Percentiles rank a stretch among this genome's conserved stretches.
Conservation (phyloP, 1,284 basidiomycete species). For the Trichosporon coremiiforme region DNA sequence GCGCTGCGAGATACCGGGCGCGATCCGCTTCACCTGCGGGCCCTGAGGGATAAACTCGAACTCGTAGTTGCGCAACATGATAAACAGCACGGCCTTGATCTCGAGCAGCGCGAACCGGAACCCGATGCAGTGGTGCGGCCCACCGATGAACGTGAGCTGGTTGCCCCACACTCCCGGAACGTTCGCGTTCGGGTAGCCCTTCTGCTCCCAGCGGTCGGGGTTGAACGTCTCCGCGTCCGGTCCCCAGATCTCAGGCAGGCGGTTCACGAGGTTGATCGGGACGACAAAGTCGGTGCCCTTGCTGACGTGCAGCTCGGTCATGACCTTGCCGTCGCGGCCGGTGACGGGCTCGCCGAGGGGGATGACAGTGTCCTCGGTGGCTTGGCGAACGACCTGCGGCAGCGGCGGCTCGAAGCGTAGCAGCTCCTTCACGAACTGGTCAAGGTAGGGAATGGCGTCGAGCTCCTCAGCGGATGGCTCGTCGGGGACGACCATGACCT, state of each 20-base stretch:
- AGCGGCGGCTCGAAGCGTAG: slow-evolving; percentile 70
- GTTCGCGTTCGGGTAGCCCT: slow-evolving; percentile 50
- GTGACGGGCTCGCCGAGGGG: slow-evolving; percentile 60
- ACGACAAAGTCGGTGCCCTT: slow-evolving; percentile 52
- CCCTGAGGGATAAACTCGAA: slow-evolving; percentile 16
- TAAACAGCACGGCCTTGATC: slow-evolving; percentile 66
- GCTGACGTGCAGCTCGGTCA: slow-evolving; percentile 45
- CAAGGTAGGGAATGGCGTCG: slow-evolving; percentile 61
- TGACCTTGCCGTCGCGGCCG: slow-evolving; percentile 52
- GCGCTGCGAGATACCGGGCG: slow-evolving; percentile 23
- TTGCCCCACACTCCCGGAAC: slow-evolving; percentile 68
- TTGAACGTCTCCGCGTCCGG: slow-evolving; percentile 68
- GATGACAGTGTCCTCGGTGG: slow-evolving; percentile 63
- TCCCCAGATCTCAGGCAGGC: slow-evolving; percentile 66
- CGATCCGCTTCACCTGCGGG: slow-evolving; percentile 17
- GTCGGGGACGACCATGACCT: slow-evolving; percentile 59
- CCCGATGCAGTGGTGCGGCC: slow-evolving; percentile 70
- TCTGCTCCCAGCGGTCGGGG: slow-evolving; percentile 41
- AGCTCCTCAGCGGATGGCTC: slow-evolving; percentile 54
- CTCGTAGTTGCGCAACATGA: slow-evolving; percentile 37
- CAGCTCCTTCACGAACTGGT: slow-evolving; percentile 68
- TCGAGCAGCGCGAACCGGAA: slow-evolving; percentile 71
- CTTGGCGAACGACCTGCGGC: slow-evolving; percentile 65
- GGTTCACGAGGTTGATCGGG: slow-evolving; percentile 60
- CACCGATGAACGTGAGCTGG: slow-evolving; percentile 67